These are phyloP conservation scores for Neofusicoccum ribis DNA, from an alignment of 2,329 filamentous ascomycete genomes.

Conservation along the genomic window DNA sequence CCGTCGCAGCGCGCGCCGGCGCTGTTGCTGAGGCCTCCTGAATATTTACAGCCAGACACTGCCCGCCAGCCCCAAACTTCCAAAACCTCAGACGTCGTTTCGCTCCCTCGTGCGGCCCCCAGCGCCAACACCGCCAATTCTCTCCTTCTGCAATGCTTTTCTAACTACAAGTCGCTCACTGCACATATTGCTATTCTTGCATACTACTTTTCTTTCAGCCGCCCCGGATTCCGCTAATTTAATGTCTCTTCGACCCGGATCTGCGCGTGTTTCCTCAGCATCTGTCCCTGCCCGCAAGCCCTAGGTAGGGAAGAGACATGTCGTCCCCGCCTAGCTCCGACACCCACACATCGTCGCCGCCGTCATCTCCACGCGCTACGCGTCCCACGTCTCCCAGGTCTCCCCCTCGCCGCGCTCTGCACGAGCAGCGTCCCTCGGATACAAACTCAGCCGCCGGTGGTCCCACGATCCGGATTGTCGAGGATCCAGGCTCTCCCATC, in stretches of 20 bases:
- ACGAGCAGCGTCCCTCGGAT: conserved; percentile 39
- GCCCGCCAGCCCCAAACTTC: conserved; percentile 8
- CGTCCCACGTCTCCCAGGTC: conserved; percentile 29
- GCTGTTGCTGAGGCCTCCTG: conserved; percentile 13
- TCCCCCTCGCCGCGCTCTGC: conserved; percentile 37
- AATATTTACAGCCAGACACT: conserved; percentile 16
- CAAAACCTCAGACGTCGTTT: conserved; percentile 16
- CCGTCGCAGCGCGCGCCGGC: conserved; percentile 10
- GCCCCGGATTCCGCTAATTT: conserved; percentile 12
- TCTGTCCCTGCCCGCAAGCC: not conserved
- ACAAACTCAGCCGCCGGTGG: conserved; percentile 36
- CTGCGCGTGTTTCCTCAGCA: conserved; percentile 1
- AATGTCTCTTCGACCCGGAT: conserved; percentile 20
- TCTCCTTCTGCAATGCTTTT: conserved; percentile 9
- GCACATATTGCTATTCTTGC: conserved; percentile 17
- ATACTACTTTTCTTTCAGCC: not conserved
- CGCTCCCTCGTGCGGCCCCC: conserved; percentile 7
- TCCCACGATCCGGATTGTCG: conserved; percentile 43
- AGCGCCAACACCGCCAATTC: conserved; percentile 13
- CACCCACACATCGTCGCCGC: conserved; percentile 2
- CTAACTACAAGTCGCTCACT: conserved; percentile 13
- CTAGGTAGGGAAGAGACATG: conserved; percentile 15
- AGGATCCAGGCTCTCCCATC: conserved; percentile 35
- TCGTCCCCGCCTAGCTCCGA: conserved; percentile 10
- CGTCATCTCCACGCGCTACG: conserved; percentile 2